Conservation (phyloP, 495 filamentous ascomycete species). For the Parathielavia appendiculata region DNA sequence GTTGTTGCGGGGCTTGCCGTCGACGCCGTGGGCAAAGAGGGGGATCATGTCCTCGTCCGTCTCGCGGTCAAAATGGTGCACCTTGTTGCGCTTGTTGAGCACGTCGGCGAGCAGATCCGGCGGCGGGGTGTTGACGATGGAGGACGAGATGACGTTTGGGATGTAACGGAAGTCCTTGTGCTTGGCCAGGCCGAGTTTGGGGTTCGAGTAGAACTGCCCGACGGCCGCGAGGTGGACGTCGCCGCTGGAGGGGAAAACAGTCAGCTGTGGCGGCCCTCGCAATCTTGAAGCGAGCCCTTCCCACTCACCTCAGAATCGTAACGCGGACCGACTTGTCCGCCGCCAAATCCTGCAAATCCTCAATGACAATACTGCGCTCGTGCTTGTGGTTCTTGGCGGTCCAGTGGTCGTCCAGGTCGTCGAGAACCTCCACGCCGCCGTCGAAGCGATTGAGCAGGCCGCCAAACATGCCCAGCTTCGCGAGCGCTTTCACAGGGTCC, state of each 20-base stretch:
- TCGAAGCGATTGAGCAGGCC: conserved; percentile 82
- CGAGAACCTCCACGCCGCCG: conserved; percentile 86
- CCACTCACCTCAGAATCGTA: conserved; percentile 62
- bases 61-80: conserved; percentile 78
- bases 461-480: conserved; percentile 74
- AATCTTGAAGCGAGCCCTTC: conserved; percentile 44
- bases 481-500: conserved; percentile 83
- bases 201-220: conserved; percentile 91
- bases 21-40: conserved; percentile 81
- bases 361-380: conserved; percentile 80
- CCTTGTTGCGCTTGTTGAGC: conserved; percentile 87
- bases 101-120: conserved; percentile 85
- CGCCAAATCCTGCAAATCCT: conserved; percentile 85
- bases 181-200: conserved; percentile 70
- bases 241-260: conserved; percentile 54
- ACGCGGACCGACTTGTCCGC: conserved; percentile 87
- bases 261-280: neutral
- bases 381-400: conserved; percentile 88
- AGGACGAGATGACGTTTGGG: conserved; percentile 82
- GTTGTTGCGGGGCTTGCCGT: conserved; percentile 85
- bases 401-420: conserved; percentile 95
- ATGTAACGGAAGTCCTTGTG: conserved; percentile 94
- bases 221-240: conserved; percentile 92
- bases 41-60: conserved; percentile 96
- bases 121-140: conserved; percentile 85